Evolutionary conservation across 345 rosid genomes (phyloP), one percentile per base, ranked within the genome.

Genomic region (Brassica incana): DNA sequence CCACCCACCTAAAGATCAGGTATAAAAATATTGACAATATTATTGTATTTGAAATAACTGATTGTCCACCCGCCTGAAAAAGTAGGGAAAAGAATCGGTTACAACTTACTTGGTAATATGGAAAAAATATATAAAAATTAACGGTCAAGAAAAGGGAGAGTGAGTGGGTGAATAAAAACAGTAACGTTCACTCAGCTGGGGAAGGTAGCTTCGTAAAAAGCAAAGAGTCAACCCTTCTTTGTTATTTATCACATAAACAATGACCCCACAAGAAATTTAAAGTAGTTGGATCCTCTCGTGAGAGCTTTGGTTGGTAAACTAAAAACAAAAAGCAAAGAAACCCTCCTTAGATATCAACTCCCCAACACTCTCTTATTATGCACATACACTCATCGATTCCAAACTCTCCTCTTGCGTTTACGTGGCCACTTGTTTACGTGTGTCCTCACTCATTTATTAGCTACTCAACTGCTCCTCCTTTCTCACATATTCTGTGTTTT

Each of bases 281-380:
- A 78, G 60, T 3, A 64, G 65, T 38, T 56, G 38, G 52, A 45
- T 40, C 32, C 78, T 65, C 77, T 67, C 72, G 69, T 78, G 77
- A 66, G 23, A 54, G 68, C 59, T 64, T 43, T 43, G 63, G 69
- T 72, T 5, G 52, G 52, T 45, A 11, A 45, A 43, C 50, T 5
- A 63, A 60, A 56, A 72, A 12, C 16, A 58, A 52, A 52, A n/a
- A 52, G 59, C 20, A 15, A 77, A 11, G 29, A 71, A 60, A 79
- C 78, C 78, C 75, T 62, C 79, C 80, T 80, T 75, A 80, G 83
- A 80, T 80, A 80, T 80, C 76, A 75, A 80, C 83, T 80, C 83
- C 80, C 79, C 78, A 65, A 56, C 72, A 66, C 73, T 54, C 65
- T 14, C 72, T 1, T 27, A 23, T 1, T 27, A 23, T 27, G 30